Evolutionary conservation across 768 basidiomycete genomes (phyloP).

Genomic region (Suillus subaureus): DNA sequence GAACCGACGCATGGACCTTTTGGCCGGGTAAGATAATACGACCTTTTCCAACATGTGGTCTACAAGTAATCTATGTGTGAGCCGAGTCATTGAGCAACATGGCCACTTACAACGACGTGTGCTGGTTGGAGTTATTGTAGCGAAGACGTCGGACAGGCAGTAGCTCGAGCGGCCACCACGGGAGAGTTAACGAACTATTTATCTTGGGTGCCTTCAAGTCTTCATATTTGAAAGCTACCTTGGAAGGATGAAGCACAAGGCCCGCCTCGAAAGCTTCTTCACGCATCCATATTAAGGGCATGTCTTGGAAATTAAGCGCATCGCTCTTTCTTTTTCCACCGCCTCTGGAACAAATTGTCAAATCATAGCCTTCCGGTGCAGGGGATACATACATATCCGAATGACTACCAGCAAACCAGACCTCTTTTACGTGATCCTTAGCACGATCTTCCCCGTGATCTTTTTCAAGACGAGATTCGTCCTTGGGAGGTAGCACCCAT

Average conservation of each 20-base stretch:
- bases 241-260: slow-evolving; percentile 22
- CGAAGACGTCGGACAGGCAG: slow-evolving; percentile 28
- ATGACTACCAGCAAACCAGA: slow-evolving; percentile 47
- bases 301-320: slow-evolving; percentile 27
- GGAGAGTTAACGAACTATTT: slow-evolving; percentile 15
- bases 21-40: slow-evolving; percentile 32
- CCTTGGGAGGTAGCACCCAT: slow-evolving; percentile 9
- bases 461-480: too few species aligned
- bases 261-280: slow-evolving; percentile 30
- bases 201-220: slow-evolving; percentile 26
- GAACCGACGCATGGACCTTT: slow-evolving; percentile 32
- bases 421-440: too few species aligned
- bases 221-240: slow-evolving; percentile 32
- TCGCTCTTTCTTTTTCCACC: slow-evolving; percentile 28
- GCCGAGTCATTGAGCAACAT: neutral
- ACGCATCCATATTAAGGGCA: slow-evolving; percentile 35
- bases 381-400: slow-evolving; percentile 37
- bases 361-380: neutral
- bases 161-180: slow-evolving; percentile 29
- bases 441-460: too few species aligned
- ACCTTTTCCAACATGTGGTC: slow-evolving; percentile 29
- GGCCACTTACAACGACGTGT: slow-evolving; percentile 22
- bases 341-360: slow-evolving; percentile 22
- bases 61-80: slow-evolving; percentile 16
- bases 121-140: slow-evolving; percentile 29